Evolutionary conservation across 2,329 filamentous ascomycete species (phyloP), one percentile per base, ranked within the genome.

Genomic region (Arthrobotrys pseudoclavata): DNA sequence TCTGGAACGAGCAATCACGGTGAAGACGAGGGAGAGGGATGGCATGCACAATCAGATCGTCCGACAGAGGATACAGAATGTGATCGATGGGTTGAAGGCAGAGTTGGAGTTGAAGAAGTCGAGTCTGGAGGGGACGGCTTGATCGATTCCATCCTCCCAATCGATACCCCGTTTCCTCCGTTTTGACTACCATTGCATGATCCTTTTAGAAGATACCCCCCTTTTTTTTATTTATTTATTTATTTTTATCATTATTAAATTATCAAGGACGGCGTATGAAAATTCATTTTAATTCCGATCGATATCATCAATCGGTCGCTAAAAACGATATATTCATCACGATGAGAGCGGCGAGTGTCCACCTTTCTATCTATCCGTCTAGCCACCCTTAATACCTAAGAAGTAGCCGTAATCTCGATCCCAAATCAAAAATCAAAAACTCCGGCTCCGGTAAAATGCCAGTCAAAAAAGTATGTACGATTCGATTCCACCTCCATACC

Each of bases 61-160:
- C 79, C 86, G 85, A 82, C 83, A 85, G 79, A 84, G 87, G 69
- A 82, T 87, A 68, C 83, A 85, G 80, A 84, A 84, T 50, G 87
- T 85, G 72, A 84, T 88, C 53, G 83, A 85, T 29, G 86, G 84
- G 67, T 82, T 88, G 68, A 86, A 86, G 82, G 84, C 85, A n/a
- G 86, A 88, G 79, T 82, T 89, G 79, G 85, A 87, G 74, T 82
- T 88, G 62, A 89, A 89, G 83, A 86, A 85, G 81, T 83, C 82
- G 15, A 83, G 83, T 37, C 83, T 86, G n/a, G 82, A 79, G 1
- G 76, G 24, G 42, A 77, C 45, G 61, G 24, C 64, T 20, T 76
- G 34, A 68, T 45, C 31, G 3, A 3, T 29, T 7, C 29, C 29
- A 29, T 29, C 29, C 29, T 29, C 29, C 7, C 29, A n/a, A 3